Percentiles rank a stretch among this genome's conserved stretches.
Conservation (phyloP, 2,329 filamentous ascomycete genomes). For the Tothia fuscella region DNA sequence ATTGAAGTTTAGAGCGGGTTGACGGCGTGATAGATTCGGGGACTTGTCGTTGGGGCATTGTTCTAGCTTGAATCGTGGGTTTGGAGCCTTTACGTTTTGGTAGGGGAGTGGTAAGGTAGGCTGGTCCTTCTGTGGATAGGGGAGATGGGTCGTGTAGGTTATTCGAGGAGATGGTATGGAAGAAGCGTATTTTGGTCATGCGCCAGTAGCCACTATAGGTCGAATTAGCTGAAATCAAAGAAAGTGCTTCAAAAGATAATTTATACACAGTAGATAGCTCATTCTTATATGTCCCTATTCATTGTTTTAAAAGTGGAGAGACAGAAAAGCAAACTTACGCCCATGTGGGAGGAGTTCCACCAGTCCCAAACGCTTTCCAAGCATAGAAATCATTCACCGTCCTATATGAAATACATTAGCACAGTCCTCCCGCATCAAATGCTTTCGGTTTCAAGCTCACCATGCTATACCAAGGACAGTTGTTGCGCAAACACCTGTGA, state of each 20-base stretch:
- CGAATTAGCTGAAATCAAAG: background rate
- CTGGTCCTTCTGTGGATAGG: background rate
- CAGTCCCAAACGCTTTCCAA: slow-evolving; percentile 9
- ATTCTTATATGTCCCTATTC: background rate
- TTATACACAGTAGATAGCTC: background rate
- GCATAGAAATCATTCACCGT: slow-evolving; percentile 2
- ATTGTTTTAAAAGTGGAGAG: background rate
- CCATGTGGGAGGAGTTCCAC: slow-evolving; percentile 9
- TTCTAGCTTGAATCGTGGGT: slow-evolving; percentile 1
- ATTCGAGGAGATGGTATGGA: background rate
- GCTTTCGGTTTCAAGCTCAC: slow-evolving; percentile 1
- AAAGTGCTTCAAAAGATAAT: background rate
- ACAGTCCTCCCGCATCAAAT: background rate
- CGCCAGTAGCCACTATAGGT: slow-evolving; percentile 8
- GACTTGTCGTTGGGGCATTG: slow-evolving; percentile 8
- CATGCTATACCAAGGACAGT: slow-evolving; percentile 3
- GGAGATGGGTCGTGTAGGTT: slow-evolving; percentile 2
- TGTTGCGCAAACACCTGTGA: slow-evolving; percentile 3
- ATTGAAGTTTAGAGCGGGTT: slow-evolving; percentile 1
- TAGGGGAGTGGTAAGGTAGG: slow-evolving; percentile 5
- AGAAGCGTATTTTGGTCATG: slow-evolving; percentile 9
- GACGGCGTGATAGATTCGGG: background rate
- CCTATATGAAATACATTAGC: slow-evolving; percentile 2
- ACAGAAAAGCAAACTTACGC: background rate
- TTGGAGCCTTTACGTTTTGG: background rate